Percentiles rank a stretch among this genome's conserved stretches.
Conservation (phyloP, 345 rosid genomes). For the Boechera divaricarpa region DNA sequence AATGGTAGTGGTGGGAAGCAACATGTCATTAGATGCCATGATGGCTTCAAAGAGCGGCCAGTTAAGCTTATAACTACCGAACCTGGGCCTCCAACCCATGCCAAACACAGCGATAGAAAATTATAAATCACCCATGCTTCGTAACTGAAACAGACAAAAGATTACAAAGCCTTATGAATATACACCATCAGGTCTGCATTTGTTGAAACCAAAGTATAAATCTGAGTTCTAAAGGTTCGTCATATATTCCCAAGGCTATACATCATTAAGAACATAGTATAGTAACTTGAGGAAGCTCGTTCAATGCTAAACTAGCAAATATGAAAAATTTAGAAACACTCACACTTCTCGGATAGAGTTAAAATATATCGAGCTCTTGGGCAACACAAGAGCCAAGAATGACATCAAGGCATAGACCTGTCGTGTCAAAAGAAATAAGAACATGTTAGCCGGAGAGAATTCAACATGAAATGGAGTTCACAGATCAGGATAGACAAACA, state of each 20-base stretch:
- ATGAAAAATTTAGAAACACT: slow-evolving; percentile 44
- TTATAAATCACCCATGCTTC: slow-evolving; percentile 99
- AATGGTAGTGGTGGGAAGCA: slow-evolving; percentile 84
- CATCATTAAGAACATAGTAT: slow-evolving; percentile 8
- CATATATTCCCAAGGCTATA: neutral
- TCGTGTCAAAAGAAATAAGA: slow-evolving; percentile 1
- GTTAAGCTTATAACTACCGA: slow-evolving; percentile 90
- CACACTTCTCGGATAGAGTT: slow-evolving; percentile 98
- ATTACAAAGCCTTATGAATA: neutral
- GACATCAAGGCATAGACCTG: slow-evolving; percentile 96
- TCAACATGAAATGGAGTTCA: neutral
- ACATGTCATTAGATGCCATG: slow-evolving; percentile 86
- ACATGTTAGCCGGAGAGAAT: slow-evolving; percentile 17
- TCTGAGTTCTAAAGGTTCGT: neutral
- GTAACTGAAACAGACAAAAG: slow-evolving; percentile 61
- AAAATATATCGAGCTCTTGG: slow-evolving; percentile 78
- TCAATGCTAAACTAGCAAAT: neutral
- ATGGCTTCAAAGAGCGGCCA: slow-evolving; percentile 84
- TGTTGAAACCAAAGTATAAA: slow-evolving; percentile 8
- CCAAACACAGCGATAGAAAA: slow-evolving; percentile 88
- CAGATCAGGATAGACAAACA: neutral
- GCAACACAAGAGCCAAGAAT: slow-evolving; percentile 80
- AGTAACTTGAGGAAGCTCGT: slow-evolving; percentile 7
- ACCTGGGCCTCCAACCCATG: slow-evolving; percentile 99
- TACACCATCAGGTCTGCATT: slow-evolving; percentile 24